phyloP scores from a whole-genome alignment of 164 flowering plant genomes.

The Amborella trichopoda region DNA sequence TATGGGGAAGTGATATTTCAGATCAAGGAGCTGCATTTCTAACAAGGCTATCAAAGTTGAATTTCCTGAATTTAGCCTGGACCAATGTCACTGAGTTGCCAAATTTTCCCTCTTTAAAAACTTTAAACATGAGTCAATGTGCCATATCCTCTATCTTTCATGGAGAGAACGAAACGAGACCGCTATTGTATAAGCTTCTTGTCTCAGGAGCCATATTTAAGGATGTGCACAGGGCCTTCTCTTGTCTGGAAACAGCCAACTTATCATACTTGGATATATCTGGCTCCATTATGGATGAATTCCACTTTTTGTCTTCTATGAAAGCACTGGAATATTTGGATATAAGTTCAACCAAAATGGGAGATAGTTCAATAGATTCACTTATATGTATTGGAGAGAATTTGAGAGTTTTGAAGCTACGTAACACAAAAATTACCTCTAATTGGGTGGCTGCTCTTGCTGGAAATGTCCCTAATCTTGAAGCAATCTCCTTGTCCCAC shows the following conservation, averaged over 20 bases:
- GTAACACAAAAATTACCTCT: slow-evolving; percentile 51
- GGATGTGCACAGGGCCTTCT: slow-evolving; percentile 32
- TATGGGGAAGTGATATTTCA: slow-evolving; percentile 87
- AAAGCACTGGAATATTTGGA: slow-evolving; percentile 46
- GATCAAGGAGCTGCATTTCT: slow-evolving; percentile 43
- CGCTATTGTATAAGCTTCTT: slow-evolving; percentile 36
- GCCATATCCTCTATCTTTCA: slow-evolving; percentile 34
- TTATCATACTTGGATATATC: slow-evolving; percentile 51
- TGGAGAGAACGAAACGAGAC: slow-evolving; percentile 22
- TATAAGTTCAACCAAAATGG: slow-evolving; percentile 42
- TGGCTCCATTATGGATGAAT: slow-evolving; percentile 30
- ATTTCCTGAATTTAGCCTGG: slow-evolving; percentile 78
- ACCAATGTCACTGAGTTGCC: slow-evolving; percentile 64
- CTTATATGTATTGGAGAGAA: slow-evolving; percentile 43
- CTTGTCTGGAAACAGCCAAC: slow-evolving; percentile 19
- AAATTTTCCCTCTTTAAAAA: slow-evolving; percentile 32
- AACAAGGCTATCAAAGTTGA: slow-evolving; percentile 41
- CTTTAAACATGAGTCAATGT: slow-evolving; percentile 82
- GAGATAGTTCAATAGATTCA: slow-evolving; percentile 42
- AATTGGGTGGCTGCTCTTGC: slow-evolving; percentile 52
- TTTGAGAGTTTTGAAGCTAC: slow-evolving; percentile 51
- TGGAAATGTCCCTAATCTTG: slow-evolving; percentile 59
- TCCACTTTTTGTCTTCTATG: slow-evolving; percentile 40
- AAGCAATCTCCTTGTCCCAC: slow-evolving; percentile 38
- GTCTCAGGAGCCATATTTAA: slow-evolving; percentile 38